A percentile compares a stretch with the other conserved stretches of the same genome.
Evolutionary conservation across 148 eudicot genomes (phyloP).

Genomic region (Simmondsia chinensis): DNA sequence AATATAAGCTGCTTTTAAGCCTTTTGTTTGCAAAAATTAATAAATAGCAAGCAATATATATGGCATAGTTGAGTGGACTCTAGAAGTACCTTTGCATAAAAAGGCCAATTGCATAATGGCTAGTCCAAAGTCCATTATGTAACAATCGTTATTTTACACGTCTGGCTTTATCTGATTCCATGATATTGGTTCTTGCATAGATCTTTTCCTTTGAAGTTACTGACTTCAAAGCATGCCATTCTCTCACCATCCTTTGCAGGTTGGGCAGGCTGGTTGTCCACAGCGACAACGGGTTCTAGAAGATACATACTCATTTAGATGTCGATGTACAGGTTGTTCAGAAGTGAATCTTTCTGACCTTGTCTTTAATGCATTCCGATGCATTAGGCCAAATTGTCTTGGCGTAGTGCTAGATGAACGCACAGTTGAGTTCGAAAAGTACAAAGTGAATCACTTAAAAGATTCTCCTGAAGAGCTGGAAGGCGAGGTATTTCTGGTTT

Average conservation of each 20-base stretch:
- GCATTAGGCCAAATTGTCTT: slow-evolving; percentile 46
- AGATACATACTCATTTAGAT: slow-evolving; percentile 62
- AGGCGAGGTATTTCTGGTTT: slow-evolving; percentile 13
- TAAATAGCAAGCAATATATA: too few relatives aligned
- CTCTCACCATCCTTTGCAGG: slow-evolving; percentile 33
- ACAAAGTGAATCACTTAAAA: slow-evolving; percentile 23
- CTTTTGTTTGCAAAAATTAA: too few relatives aligned
- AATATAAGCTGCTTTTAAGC: too few relatives aligned
- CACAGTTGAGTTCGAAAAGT: slow-evolving; percentile 31
- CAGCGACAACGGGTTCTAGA: slow-evolving; percentile 44
- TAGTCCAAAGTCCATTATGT: background rate
- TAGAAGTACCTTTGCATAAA: too few relatives aligned
- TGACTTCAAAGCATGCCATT: background rate
- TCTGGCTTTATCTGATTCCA: background rate
- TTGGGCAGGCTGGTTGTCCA: slow-evolving; percentile 61
- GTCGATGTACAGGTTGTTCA: slow-evolving; percentile 67
- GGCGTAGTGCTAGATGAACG: slow-evolving; percentile 64
- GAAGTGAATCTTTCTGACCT: slow-evolving; percentile 64
- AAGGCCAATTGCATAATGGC: too few relatives aligned
- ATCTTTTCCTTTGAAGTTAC: background rate
- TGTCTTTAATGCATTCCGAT: slow-evolving; percentile 55
- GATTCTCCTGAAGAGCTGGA: slow-evolving; percentile 11
- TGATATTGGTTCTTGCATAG: background rate
- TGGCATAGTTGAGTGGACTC: too few relatives aligned
- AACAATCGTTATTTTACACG: background rate